These are phyloP conservation scores for Ceratocystis alfenasii DNA, from an alignment of 2,329 filamentous ascomycete genomes.

Conservation along the genomic window DNA sequence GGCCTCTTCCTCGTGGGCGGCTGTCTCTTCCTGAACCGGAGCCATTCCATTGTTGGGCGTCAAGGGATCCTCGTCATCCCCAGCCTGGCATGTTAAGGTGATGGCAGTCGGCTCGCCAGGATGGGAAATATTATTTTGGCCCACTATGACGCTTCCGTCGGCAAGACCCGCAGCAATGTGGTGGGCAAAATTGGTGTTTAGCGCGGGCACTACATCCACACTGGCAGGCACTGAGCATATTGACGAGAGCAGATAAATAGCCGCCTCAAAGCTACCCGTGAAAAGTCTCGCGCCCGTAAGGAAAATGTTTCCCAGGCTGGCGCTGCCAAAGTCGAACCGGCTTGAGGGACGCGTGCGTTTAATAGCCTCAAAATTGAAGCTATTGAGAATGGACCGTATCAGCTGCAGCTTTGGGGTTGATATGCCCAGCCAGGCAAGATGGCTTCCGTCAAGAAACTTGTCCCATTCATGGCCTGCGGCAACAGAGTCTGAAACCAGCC, in stretches of 20 bases:
- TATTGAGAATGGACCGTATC: slow-evolving; percentile 64
- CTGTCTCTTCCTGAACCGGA: slow-evolving; percentile 38
- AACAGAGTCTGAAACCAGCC: slow-evolving; percentile 47
- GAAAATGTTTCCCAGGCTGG: slow-evolving; percentile 69
- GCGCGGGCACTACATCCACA: slow-evolving; percentile 71
- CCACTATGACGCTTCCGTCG: slow-evolving; percentile 68
- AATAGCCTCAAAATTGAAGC: slow-evolving; percentile 64
- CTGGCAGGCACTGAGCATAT: slow-evolving; percentile 72
- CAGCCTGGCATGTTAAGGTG: slow-evolving; percentile 26
- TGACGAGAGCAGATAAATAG: slow-evolving; percentile 77
- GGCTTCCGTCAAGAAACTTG: slow-evolving; percentile 73
- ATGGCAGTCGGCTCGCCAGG: slow-evolving; percentile 52
- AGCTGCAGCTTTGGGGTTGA: slow-evolving; percentile 63
- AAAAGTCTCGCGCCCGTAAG: slow-evolving; percentile 78
- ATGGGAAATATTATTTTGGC: slow-evolving; percentile 87
- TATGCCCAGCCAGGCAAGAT: slow-evolving; percentile 60
- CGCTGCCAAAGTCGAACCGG: slow-evolving; percentile 64
- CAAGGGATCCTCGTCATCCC: slow-evolving; percentile 18
- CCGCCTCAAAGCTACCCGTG: slow-evolving; percentile 81
- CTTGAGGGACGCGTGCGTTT: slow-evolving; percentile 62
- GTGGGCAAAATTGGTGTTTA: slow-evolving; percentile 91
- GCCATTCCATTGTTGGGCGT: slow-evolving; percentile 19
- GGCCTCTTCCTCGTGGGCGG: slow-evolving; percentile 48
- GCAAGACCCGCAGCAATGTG: slow-evolving; percentile 77
- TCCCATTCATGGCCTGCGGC: slow-evolving; percentile 72